Evolutionary conservation across 2,329 filamentous ascomycete species (phyloP), one percentile per base, ranked within the genome.

Genomic region (Bipolaris gigantea): DNA sequence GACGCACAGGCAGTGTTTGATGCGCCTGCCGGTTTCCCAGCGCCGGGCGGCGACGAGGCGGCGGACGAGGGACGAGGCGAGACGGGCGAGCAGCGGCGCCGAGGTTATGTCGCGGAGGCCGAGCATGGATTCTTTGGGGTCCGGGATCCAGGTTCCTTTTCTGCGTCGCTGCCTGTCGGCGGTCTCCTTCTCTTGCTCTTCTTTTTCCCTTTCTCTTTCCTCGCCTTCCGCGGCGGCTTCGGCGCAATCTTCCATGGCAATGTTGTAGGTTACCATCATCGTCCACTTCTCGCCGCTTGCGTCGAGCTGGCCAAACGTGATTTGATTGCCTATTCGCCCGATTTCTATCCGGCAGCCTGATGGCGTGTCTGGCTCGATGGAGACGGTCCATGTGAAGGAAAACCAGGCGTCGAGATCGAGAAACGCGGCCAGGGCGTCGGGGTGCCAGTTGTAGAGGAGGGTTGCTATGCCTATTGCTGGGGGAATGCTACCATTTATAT

Each of bases 341-440:
- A 67, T 67, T 40, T 67, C 64, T 7, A 65, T 43, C 36, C 57
- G 56, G 2, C 49, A 48, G 15, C 57, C 57, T 10, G 55, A 50
- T 9, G 49, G 49, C n/a, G 53, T 42, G 40, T 46, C 57, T 13
- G 53, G 45, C 0, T 55, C 43, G 3, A 59, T 40, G 19, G 53
- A 56, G 1, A 58, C 42, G 0, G 52, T 60, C 64, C 63, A 67
- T 16, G 64, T 67, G 0, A 66, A 23, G 15, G 59, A 63, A 21
- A 67, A 67, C 64, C 64, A 67, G 8, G 64, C 64, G 32, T 66
- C 64, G 9, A 61, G 40, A 27, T 67, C 64, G 4, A 67, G 41
- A 10, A 67, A 65, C 0, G 61, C 64, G 15, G 50, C 19, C 1
- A 67, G 53, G 0, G 63, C 47, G 7, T 55, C 52, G 13, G 64